phyloP scores from a whole-genome alignment of 2,329 filamentous ascomycete species.

The Fusarium sp. region DNA sequence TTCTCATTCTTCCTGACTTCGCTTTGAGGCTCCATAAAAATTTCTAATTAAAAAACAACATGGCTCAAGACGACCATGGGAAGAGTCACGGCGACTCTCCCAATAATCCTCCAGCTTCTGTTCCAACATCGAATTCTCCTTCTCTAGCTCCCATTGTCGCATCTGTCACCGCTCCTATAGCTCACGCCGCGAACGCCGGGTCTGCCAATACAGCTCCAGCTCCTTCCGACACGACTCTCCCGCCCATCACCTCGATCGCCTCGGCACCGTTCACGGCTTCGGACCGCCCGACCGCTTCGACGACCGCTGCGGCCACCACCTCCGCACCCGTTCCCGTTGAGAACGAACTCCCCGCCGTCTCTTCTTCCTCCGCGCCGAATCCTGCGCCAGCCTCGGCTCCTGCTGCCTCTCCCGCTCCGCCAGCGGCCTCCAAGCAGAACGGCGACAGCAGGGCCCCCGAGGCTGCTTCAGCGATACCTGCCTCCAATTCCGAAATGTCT shows the following conservation, averaged over 20 bases:
- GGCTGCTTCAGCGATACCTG: slow-evolving; percentile 38
- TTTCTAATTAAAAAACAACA: slow-evolving; percentile 52
- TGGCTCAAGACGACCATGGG: slow-evolving; percentile 49
- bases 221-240: slow-evolving; percentile 37
- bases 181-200: slow-evolving; percentile 30
- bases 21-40: slow-evolving; percentile 53
- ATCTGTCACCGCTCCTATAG: slow-evolving; percentile 35
- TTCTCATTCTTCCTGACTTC: slow-evolving; percentile 48
- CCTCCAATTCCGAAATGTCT: slow-evolving; percentile 49
- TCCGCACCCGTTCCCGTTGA: slow-evolving; percentile 30
- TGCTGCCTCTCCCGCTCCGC: slow-evolving; percentile 31
- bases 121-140: slow-evolving; percentile 42
- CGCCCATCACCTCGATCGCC: slow-evolving; percentile 33
- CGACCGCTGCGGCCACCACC: slow-evolving; percentile 27
- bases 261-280: slow-evolving; percentile 28
- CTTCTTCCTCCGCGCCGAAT: slow-evolving; percentile 26
- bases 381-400: slow-evolving; percentile 33
- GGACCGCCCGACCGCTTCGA: slow-evolving; percentile 34
- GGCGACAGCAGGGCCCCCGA: slow-evolving; percentile 48
- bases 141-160: slow-evolving; percentile 42
- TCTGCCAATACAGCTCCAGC: slow-evolving; percentile 11
- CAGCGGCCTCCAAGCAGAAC: slow-evolving; percentile 46
- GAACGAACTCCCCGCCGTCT: slow-evolving; percentile 29
- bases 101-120: slow-evolving; percentile 43
- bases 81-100: slow-evolving; percentile 47